phyloP scores from a whole-genome alignment of 2,329 filamentous ascomycete genomes.

The Dothistroma septosporum region DNA sequence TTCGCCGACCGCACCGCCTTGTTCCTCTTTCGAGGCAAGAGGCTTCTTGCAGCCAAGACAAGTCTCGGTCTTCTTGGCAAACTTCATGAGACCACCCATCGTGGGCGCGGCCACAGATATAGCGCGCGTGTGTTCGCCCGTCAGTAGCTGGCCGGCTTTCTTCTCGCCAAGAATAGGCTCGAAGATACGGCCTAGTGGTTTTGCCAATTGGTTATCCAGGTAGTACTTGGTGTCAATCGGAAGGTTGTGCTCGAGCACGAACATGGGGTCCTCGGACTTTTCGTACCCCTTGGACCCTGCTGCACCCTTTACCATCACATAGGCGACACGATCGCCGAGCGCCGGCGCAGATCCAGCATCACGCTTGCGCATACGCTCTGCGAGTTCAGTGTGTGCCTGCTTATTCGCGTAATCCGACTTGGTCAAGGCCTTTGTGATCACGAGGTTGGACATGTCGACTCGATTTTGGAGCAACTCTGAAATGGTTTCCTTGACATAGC shows the following conservation, averaged over 20 bases:
- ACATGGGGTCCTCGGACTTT: conserved; percentile 94
- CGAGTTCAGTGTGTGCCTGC: conserved; percentile 93
- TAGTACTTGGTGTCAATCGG: conserved; percentile 99
- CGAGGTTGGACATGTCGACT: conserved; percentile 97
- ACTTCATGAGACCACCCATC: conserved; percentile 95
- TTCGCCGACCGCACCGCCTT: conserved; percentile 78
- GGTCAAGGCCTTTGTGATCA: conserved; percentile 94
- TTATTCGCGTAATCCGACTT: conserved; percentile 87
- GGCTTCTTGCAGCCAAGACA: conserved; percentile 99
- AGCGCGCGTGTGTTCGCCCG: conserved; percentile 89
- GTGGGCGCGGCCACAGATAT: conserved; percentile 90
- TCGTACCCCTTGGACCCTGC: conserved; percentile 92
- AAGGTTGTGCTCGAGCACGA: conserved; percentile 93
- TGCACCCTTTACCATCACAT: conserved; percentile 93
- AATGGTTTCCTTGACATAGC: conserved; percentile 94
- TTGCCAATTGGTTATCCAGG: conserved; percentile 94
- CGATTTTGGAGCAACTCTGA: conserved; percentile 95
- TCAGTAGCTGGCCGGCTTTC: conserved; percentile 79
- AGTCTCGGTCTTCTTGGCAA: conserved; percentile 93
- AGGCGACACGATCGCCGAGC: conserved; percentile 92
- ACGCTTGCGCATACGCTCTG: conserved; percentile 93
- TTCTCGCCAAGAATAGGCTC: conserved; percentile 95
- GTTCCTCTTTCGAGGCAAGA: conserved; percentile 72
- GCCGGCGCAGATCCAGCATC: conserved; percentile 90
- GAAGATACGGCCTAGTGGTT: conserved; percentile 91